Evolutionary conservation across 306 rosid genomes (phyloP), one percentile per base, ranked within the genome.

Genomic region (Chamaecrista fasciculata): DNA sequence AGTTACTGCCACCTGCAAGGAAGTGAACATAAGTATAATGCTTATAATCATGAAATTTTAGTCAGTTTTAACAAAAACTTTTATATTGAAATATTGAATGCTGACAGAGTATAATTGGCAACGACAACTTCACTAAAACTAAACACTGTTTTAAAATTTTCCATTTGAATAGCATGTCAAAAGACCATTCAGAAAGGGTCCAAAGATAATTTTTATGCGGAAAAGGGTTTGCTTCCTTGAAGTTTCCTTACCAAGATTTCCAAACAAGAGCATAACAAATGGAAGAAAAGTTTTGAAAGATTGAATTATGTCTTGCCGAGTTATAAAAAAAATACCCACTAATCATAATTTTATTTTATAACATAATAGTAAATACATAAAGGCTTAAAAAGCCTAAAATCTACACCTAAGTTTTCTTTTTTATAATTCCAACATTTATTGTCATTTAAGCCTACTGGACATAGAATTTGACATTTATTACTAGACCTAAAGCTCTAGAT

Each of bases 1-100:
- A 71, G 97, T 85, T 55, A 87, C 85, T 60, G 87, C 87, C 23
- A 89, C 97, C 97, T 91, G 91, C 71, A 76, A 70, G 66, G 81
- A 10, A 69, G 26, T 28, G 37, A 67, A 62, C 15, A 42, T 33
- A 51, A 56, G 34, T 57, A 15, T 11, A 14, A 10, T 26, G 36
- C 6, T 0, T 59, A 31, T 33, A 23, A 28, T 21, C 59, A 29
- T 20, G 4, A 37, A 57, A 20, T 31, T 31, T 48, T 23, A 40
- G 21, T 16, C 28, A 11, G 20, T 71, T 50, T 43, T 0, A 43
- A 43, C 55, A 29, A 21, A 47, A 65, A 37, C 33, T 40, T 29
- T 33, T 6, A 28, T 44, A 15, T 50, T 44, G 5, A 40, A 0
- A 50, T 4, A n/a, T 2, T 48, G 49, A 57, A 77, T 40, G 39